Conservation (phyloP, 139 green algal genomes). For the Chlorella sp. region DNA sequence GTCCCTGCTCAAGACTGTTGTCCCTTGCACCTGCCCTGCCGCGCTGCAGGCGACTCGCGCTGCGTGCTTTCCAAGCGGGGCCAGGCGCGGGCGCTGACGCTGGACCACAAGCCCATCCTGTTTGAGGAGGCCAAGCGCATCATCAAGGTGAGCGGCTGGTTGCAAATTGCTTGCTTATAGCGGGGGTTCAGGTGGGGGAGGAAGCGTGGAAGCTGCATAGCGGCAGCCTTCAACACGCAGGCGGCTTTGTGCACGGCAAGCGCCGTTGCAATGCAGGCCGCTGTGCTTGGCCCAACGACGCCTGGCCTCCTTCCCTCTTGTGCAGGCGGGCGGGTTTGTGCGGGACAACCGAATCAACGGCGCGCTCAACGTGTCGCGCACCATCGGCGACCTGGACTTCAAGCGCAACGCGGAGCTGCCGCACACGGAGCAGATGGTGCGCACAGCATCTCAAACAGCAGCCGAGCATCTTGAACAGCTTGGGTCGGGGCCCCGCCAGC, state of each 20-base stretch:
- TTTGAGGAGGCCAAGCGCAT: constrained; percentile 84
- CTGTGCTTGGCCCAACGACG: no score
- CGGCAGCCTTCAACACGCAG: no score
- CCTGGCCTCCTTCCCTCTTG: not conserved
- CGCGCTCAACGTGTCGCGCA: constrained; percentile 94
- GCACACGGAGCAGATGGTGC: constrained; percentile 53
- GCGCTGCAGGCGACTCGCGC: constrained; percentile 83
- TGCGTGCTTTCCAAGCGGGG: constrained; percentile 76
- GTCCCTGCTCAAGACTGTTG: no score
- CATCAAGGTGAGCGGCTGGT: constrained; percentile 40
- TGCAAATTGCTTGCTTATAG: no score
- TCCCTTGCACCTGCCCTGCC: not conserved
- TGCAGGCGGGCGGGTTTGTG: constrained; percentile 80
- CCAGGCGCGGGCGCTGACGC: constrained; percentile 72
- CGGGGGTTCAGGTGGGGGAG: no score
- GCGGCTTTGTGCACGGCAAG: no score
- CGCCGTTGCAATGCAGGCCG: no score
- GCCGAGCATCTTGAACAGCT: no score
- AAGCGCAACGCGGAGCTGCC: constrained; percentile 76
- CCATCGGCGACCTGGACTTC: constrained; percentile 97
- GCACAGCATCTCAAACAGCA: no score
- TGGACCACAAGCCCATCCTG: constrained; percentile 89
- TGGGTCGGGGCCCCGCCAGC: no score
- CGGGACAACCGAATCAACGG: constrained; percentile 87
- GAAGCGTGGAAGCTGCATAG: no score